phyloP scores from a whole-genome alignment of 306 rosid species.

The Dalbergia oliveri region DNA sequence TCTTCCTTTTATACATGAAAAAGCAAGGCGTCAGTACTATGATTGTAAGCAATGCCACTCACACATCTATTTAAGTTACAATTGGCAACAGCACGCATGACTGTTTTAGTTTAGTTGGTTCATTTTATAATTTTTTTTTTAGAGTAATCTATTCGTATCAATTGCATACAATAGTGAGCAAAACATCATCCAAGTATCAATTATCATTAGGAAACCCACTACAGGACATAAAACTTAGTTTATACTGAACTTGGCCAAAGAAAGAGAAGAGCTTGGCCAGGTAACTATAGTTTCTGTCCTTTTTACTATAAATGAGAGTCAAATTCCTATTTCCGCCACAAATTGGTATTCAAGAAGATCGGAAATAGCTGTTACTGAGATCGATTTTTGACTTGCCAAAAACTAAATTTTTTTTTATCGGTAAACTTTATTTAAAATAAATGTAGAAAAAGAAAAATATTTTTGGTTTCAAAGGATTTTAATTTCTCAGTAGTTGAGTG shows the following conservation, averaged over 20 bases:
- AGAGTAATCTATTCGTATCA: background rate
- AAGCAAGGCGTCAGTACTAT: conserved; percentile 13
- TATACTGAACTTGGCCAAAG: background rate
- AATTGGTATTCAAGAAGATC: background rate
- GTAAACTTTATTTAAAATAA: background rate
- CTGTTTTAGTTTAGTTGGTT: background rate
- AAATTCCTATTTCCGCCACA: conserved; percentile 3
- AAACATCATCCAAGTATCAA: background rate
- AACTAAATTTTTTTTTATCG: background rate
- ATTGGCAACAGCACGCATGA: background rate
- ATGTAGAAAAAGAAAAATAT: too few species aligned
- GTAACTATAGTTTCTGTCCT: background rate
- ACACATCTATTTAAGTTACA: conserved; percentile 6
- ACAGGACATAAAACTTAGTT: background rate
- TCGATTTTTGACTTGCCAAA: background rate
- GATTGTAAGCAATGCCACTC: background rate
- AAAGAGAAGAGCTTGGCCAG: background rate
- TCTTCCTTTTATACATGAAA: conserved; percentile 43
- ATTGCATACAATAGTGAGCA: too few species aligned
- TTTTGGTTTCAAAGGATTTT: too few species aligned
- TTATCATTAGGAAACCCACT: background rate
- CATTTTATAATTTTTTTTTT: too few species aligned
- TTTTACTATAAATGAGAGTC: background rate
- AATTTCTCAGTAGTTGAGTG: too few species aligned
- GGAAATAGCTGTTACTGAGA: background rate